phyloP scores from a whole-genome alignment of 192 early-diverging fungal species.

The Oehlia diaphana region DNA sequence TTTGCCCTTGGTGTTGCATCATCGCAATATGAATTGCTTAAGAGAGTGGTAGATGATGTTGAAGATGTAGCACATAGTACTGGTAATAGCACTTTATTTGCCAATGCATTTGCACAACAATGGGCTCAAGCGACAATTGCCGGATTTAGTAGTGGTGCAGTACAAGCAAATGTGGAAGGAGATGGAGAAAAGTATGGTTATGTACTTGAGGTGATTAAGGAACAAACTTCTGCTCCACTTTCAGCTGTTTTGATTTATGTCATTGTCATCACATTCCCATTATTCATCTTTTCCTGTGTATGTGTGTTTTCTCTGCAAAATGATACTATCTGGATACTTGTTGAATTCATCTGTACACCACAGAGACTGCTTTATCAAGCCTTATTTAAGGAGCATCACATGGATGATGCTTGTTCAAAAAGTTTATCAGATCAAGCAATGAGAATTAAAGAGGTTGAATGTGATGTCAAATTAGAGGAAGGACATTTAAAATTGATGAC shows the following conservation, averaged over 20 bases:
- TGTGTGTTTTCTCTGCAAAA: background rate
- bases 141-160: background rate
- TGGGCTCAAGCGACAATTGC: background rate
- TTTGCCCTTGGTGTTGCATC: background rate
- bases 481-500: too few species aligned
- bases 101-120: slow-evolving; percentile 4
- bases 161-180: background rate
- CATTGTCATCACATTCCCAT: background rate
- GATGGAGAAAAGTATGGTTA: background rate
- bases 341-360: background rate
- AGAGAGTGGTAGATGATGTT: background rate
- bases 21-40: background rate
- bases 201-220: background rate
- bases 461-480: background rate
- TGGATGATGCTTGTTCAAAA: background rate
- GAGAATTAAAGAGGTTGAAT: background rate
- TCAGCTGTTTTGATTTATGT: background rate
- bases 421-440: background rate
- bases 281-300: background rate
- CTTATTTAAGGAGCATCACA: background rate
- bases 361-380: background rate
- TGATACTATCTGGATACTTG: background rate
- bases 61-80: background rate
- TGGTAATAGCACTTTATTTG: slow-evolving; percentile 1
- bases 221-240: background rate